phyloP scores from a whole-genome alignment of 306 rosid species.

The Vachellia pachyceras region DNA sequence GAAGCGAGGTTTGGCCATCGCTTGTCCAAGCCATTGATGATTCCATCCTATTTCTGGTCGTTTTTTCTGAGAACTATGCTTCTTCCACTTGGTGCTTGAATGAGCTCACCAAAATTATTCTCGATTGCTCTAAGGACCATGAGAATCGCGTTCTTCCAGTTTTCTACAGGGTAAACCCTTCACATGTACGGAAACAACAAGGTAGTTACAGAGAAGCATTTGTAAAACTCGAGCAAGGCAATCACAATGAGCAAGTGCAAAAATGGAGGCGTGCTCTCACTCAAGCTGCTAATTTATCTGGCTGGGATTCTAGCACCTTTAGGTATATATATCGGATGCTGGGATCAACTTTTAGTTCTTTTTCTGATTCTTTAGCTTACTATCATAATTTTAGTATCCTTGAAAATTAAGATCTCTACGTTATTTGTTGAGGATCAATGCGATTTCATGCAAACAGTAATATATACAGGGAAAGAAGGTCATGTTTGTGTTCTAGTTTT shows the following conservation, averaged over 20 bases:
- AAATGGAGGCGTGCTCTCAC: not conserved
- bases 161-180: not conserved
- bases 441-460: not conserved
- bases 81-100: slow-evolving; percentile 4
- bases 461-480: not conserved
- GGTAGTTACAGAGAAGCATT: not conserved
- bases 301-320: not conserved
- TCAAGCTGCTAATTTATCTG: slow-evolving; percentile 8
- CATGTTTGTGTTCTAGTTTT: not conserved
- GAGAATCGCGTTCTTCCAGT: not conserved
- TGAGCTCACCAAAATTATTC: not conserved
- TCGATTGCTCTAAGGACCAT: not conserved
- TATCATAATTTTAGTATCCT: not conserved
- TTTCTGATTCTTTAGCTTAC: not conserved
- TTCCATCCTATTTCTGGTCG: not conserved
- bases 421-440: not conserved
- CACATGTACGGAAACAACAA: not conserved
- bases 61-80: not conserved
- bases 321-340: not conserved
- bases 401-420: not conserved
- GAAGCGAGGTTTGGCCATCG: not conserved
- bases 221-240: not conserved
- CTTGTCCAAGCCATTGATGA: not conserved
- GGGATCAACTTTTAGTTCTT: not conserved
- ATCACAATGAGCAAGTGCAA: not conserved